These are phyloP conservation scores for Cyclotella sp. DNA, from an alignment of 108 stramenopile genomes.

Conservation along the genomic window DNA sequence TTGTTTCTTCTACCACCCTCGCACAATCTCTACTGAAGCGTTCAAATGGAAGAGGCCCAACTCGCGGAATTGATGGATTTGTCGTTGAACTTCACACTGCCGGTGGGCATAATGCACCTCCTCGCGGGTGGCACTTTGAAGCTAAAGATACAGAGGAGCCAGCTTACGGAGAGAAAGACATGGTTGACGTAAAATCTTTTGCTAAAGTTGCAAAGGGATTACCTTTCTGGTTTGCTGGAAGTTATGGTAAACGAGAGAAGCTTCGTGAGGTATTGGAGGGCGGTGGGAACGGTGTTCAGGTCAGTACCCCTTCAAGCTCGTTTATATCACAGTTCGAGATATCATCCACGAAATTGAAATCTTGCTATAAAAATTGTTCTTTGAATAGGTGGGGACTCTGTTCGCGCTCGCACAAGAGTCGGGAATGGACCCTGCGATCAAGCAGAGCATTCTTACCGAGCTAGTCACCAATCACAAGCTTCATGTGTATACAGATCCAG, in stretches of 20 bases:
- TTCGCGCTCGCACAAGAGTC: conserved; percentile 59
- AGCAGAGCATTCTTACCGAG: conserved; percentile 33
- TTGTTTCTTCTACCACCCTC: conserved; percentile 56
- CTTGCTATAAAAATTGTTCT: background rate
- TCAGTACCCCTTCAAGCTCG: background rate
- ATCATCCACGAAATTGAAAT: background rate
- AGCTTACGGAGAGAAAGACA: conserved; percentile 55
- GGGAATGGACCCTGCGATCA: conserved; percentile 45
- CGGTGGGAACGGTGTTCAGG: conserved; percentile 60
- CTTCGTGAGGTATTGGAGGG: conserved; percentile 42
- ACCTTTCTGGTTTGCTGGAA: conserved; percentile 62
- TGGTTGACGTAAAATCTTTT: conserved; percentile 48
- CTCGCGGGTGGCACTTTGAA: conserved; percentile 54
- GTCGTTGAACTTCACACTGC: conserved; percentile 58
- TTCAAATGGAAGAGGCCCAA: conserved; percentile 54
- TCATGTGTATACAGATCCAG: conserved; percentile 54
- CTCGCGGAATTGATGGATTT: conserved; percentile 57
- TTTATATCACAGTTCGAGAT: no score
- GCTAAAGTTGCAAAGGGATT: conserved; percentile 48
- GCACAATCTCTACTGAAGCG: conserved; percentile 61
- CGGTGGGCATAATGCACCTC: conserved; percentile 64
- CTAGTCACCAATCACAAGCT: conserved; percentile 29
- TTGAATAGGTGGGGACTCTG: conserved; percentile 43
- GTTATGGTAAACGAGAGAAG: conserved; percentile 46
- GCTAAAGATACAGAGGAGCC: conserved; percentile 53